Evolutionary conservation across 805 yeast genomes (phyloP), one percentile per base, ranked within the genome.

Genomic region (Kregervanrija delftensis): DNA sequence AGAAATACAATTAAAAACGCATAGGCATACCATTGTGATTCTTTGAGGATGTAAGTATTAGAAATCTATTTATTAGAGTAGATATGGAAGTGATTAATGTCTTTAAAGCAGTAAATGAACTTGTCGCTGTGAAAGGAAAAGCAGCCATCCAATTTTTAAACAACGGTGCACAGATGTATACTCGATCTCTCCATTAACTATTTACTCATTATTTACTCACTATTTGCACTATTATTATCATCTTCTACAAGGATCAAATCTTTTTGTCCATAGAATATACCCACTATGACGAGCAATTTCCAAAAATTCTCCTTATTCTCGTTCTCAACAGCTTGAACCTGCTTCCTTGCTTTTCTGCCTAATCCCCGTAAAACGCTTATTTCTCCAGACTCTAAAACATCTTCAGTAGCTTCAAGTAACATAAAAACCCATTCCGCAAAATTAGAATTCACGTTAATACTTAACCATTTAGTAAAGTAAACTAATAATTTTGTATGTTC

Each of bases 401-500:
- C 63, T 4, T 74, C 76, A 3, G 72, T 47, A 2, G 72, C 59
- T 12, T 64, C 59, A 11, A 76, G 52, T 16, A 68, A 45, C 2
- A 60, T 62, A 51, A 67, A 66, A 1, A 71, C 53, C 81, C 81
- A 76, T 11, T 47, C 42, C 15, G 50, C 50, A 37, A 60, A 59
- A 35, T 57, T 57, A 0, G 43, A 47, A 35, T 64, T 56, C 37
- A 65, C 51, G 28, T 54, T 60, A 14, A 57, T 59, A 30, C 62
- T 58, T 16, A 68, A 51, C 78, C 79, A 75, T 44, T 66, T 64
- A 9, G 67, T 61, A 40, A 60, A 62, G 52, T 72, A 72, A n/a
- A 67, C 67, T 8, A 69, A 43, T 38, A 73, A 54, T 39, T 68
- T 61, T 37, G 72, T 54, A 14, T 58, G 54, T 36, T 60, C 58